Evolutionary conservation across 768 basidiomycete species (phyloP).

Genomic region (Suillus plorans): DNA sequence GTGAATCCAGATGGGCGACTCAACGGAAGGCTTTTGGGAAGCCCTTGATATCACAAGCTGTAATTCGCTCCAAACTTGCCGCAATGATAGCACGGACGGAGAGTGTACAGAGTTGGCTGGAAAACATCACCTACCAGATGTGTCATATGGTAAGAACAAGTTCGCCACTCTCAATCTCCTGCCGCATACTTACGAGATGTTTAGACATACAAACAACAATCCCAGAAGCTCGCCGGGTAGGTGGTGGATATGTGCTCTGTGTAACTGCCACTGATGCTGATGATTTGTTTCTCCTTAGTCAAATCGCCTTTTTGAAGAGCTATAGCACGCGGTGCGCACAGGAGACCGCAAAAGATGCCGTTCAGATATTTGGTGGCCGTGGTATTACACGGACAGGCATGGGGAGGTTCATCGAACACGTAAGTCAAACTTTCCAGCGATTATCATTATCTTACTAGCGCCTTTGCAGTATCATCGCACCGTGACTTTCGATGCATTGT

Average conservation of each 20-base stretch:
- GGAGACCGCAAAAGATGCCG: slow-evolving; percentile 78
- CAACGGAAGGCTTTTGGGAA: slow-evolving; percentile 94
- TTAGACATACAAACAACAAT: slow-evolving; percentile 71
- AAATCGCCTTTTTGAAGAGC: slow-evolving; percentile 80
- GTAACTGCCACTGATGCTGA: slow-evolving; percentile 4
- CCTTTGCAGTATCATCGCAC: slow-evolving; percentile 28
- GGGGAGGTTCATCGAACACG: slow-evolving; percentile 60
- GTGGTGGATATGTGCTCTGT: slow-evolving; percentile 11
- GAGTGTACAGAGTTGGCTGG: slow-evolving; percentile 82
- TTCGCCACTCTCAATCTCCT: not conserved
- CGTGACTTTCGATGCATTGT: slow-evolving; percentile 44
- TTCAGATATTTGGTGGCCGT: slow-evolving; percentile 81
- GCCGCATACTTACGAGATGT: slow-evolving; percentile 7
- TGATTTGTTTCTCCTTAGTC: slow-evolving; percentile 35
- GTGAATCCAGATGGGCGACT: slow-evolving; percentile 62
- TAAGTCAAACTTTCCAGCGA: slow-evolving; percentile 21
- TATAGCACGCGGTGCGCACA: slow-evolving; percentile 74
- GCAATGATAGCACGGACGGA: slow-evolving; percentile 87
- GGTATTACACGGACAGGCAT: slow-evolving; percentile 79
- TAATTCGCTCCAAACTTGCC: slow-evolving; percentile 87
- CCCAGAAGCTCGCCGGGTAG: slow-evolving; percentile 71
- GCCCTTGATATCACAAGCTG: slow-evolving; percentile 77
- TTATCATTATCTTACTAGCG: slow-evolving; percentile 14
- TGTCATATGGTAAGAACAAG: slow-evolving; percentile 59
- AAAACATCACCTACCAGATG: slow-evolving; percentile 88